Conservation (phyloP, 352 stramenopile species). For the Pythium volutum region DNA sequence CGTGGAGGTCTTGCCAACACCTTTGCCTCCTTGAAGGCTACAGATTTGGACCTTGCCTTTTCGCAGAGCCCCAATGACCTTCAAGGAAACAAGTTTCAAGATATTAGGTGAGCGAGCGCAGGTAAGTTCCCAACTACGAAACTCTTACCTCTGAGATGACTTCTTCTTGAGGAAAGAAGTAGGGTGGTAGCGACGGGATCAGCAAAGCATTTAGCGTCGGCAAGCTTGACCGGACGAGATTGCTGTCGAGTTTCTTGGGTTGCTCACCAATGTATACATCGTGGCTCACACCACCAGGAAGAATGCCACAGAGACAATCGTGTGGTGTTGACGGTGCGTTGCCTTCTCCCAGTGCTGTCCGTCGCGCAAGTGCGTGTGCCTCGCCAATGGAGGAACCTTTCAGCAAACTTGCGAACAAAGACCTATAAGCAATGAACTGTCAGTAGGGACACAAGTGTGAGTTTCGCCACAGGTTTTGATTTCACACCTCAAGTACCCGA, state of each 20-base stretch:
- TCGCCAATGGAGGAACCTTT: constrained; percentile 37
- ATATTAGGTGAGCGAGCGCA: neutral
- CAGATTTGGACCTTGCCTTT: constrained; percentile 37
- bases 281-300: constrained; percentile 23
- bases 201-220: constrained; percentile 40
- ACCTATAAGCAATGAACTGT: constrained; percentile 14
- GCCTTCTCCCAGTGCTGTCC: constrained; percentile 11
- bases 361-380: constrained; percentile 22
- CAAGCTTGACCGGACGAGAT: constrained; percentile 22
- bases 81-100: neutral
- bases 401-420: constrained; percentile 42
- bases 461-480: no score
- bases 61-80: constrained; percentile 24
- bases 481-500: constrained; percentile 48
- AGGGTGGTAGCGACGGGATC: constrained; percentile 52
- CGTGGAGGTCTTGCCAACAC: constrained; percentile 61
- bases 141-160: constrained; percentile 41
- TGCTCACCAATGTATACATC: constrained; percentile 22
- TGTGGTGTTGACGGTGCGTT: neutral
- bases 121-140: neutral
- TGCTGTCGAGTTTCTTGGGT: constrained; percentile 7
- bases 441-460: neutral
- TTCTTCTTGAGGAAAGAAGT: constrained; percentile 50
- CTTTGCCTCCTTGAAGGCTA: constrained; percentile 39
- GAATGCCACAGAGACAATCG: constrained; percentile 23